phyloP scores from a whole-genome alignment of 2,329 filamentous ascomycete genomes.

The Thielaviopsis ethacetica region DNA sequence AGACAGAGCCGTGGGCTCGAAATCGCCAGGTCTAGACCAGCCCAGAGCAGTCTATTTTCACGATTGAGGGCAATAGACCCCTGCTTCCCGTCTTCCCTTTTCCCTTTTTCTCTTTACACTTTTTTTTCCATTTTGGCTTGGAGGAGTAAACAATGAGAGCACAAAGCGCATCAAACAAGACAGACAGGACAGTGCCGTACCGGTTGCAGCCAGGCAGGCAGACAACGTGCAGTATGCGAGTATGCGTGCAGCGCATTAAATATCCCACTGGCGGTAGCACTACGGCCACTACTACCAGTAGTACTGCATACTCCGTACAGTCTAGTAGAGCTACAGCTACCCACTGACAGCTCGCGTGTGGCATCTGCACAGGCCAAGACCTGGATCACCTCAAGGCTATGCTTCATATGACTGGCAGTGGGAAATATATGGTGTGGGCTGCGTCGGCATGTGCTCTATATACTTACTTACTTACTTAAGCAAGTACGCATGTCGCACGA shows the following conservation, averaged over 20 bases:
- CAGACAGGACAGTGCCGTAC: background rate
- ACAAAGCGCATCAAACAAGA: background rate
- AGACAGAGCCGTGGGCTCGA: background rate
- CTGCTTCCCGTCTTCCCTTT: background rate
- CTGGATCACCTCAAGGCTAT: background rate
- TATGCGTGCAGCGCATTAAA: background rate
- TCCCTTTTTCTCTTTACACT: background rate
- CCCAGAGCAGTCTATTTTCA: slow-evolving; percentile 3
- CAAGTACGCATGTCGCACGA: background rate
- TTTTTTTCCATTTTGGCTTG: background rate
- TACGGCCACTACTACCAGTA: no score
- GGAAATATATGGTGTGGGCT: no score
- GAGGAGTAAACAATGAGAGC: background rate
- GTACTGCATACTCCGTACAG: no score
- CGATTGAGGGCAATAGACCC: background rate
- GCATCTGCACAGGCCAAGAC: background rate
- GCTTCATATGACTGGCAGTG: no score
- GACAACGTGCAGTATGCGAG: background rate
- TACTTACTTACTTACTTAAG: no score
- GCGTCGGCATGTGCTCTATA: background rate
- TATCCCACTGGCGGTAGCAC: background rate
- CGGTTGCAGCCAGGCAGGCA: background rate
- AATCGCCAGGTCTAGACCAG: slow-evolving; percentile 10
- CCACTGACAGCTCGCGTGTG: no score
- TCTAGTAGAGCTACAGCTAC: background rate